Conservation (phyloP, 352 stramenopile genomes). For the Elongisporangium undulatum region DNA sequence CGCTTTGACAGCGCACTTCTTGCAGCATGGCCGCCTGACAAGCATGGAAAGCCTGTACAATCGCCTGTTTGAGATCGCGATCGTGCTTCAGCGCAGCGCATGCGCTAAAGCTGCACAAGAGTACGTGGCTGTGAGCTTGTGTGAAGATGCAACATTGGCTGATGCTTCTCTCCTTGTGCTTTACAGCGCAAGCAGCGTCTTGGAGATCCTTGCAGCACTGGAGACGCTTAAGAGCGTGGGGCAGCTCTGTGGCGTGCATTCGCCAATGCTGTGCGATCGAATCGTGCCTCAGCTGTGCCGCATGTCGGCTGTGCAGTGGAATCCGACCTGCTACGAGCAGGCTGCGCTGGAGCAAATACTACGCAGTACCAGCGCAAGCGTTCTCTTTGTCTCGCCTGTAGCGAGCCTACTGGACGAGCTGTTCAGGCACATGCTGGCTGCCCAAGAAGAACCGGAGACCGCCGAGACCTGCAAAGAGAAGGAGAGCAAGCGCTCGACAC, state of each 20-base stretch:
- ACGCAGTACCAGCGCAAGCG: not conserved
- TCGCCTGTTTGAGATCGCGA: conserved; percentile 36
- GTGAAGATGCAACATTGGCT: not conserved
- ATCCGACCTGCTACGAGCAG: conserved; percentile 15
- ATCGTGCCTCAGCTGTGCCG: conserved; percentile 11
- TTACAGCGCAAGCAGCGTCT: conserved; percentile 16
- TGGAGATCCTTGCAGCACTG: conserved; percentile 22
- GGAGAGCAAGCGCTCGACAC: not conserved
- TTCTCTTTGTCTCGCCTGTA: not conserved
- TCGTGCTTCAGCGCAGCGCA: conserved; percentile 18
- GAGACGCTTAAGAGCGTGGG: conserved; percentile 11
- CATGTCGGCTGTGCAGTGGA: conserved; percentile 37
- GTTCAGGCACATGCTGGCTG: not conserved
- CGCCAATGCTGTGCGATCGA: conserved; percentile 17
- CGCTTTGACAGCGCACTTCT: conserved; percentile 44
- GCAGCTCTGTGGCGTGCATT: conserved; percentile 28
- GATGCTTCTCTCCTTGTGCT: not conserved
- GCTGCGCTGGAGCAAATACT: conserved; percentile 27
- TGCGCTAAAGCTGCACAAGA: conserved; percentile 11
- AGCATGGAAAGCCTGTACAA: conserved; percentile 33
- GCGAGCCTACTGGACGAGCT: not conserved
- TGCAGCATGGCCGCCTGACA: conserved; percentile 41
- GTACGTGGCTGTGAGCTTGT: not conserved
- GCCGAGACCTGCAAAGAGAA: not conserved
- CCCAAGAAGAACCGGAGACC: not conserved